Evolutionary conservation across 1,139 yeast species (phyloP).

Genomic region (Magnusiomyces ingens): DNA sequence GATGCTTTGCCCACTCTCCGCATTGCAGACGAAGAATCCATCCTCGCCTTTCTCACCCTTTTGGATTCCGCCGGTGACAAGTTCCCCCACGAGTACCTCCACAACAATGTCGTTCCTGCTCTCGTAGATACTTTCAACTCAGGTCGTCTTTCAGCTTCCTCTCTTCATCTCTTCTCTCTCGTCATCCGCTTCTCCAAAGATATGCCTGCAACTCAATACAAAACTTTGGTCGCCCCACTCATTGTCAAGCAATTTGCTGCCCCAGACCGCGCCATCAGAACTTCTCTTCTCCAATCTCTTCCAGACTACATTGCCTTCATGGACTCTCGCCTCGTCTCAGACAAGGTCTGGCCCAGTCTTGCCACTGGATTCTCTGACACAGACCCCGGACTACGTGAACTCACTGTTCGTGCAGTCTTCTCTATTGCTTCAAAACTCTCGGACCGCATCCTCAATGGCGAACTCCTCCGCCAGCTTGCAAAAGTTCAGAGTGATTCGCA

Average conservation of each 20-base stretch:
- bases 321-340: conserved; percentile 58
- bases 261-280: conserved; percentile 70
- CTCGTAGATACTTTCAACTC: conserved; percentile 39
- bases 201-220: conserved; percentile 39
- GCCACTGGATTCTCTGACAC: conserved; percentile 81
- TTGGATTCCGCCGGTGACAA: conserved; percentile 33
- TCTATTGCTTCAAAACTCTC: conserved; percentile 58
- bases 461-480: conserved; percentile 71
- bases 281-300: conserved; percentile 58
- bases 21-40: conserved; percentile 45
- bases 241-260: conserved; percentile 56
- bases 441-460: conserved; percentile 81
- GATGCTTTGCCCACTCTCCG: conserved; percentile 48
- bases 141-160: conserved; percentile 19
- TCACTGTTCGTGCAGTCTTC: conserved; percentile 67
- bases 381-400: conserved; percentile 71
- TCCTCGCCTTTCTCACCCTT: conserved; percentile 47
- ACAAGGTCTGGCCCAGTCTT: conserved; percentile 59
- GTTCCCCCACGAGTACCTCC: conserved; percentile 57
- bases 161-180: conserved; percentile 23
- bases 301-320: conserved; percentile 49
- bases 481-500: conserved; percentile 82
- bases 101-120: conserved; percentile 62
- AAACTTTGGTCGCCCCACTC: conserved; percentile 51
- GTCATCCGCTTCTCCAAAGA: conserved; percentile 36